A percentile compares a stretch with the other conserved stretches of the same genome.
Evolutionary conservation across 495 filamentous ascomycete species (phyloP).

Genomic region (Articulospora tetracladia): DNA sequence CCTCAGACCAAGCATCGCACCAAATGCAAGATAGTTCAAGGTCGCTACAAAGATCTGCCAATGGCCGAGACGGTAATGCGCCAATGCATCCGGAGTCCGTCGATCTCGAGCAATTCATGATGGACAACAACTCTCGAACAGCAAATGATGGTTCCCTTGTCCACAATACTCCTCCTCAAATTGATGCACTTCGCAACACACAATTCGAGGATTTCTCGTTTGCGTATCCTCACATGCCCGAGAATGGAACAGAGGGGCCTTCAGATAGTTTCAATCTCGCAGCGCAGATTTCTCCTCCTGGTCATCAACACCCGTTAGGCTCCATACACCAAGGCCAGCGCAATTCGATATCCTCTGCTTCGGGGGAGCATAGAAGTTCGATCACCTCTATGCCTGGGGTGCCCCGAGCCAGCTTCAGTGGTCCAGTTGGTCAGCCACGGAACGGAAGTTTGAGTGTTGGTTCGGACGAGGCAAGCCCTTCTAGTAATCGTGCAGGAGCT

Average conservation of each 20-base stretch:
- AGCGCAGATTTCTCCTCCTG: not conserved
- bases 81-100: constrained; percentile 16
- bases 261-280: constrained; percentile 13
- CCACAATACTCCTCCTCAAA: constrained; percentile 13
- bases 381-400: constrained; percentile 18
- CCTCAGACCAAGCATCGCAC: constrained; percentile 15
- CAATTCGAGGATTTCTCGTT: constrained; percentile 26
- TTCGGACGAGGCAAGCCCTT: constrained; percentile 45
- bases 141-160: constrained; percentile 2
- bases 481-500: constrained; percentile 40
- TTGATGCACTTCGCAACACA: constrained; percentile 17
- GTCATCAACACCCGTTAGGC: constrained; percentile 12
- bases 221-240: constrained; percentile 14
- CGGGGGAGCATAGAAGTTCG: constrained; percentile 15
- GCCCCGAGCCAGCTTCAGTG: constrained; percentile 14
- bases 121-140: constrained; percentile 13
- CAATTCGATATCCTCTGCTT: constrained; percentile 18
- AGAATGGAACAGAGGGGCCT: constrained; percentile 14
- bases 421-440: constrained; percentile 9
- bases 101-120: constrained; percentile 26
- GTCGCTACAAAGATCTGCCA: constrained; percentile 5
- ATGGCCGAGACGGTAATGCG: constrained; percentile 5
- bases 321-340: constrained; percentile 19
- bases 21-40: constrained; percentile 14
- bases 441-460: constrained; percentile 23